Evolutionary conservation across 208 protist genomes (phyloP).

Genomic region (Entamoeba nuttalli): DNA sequence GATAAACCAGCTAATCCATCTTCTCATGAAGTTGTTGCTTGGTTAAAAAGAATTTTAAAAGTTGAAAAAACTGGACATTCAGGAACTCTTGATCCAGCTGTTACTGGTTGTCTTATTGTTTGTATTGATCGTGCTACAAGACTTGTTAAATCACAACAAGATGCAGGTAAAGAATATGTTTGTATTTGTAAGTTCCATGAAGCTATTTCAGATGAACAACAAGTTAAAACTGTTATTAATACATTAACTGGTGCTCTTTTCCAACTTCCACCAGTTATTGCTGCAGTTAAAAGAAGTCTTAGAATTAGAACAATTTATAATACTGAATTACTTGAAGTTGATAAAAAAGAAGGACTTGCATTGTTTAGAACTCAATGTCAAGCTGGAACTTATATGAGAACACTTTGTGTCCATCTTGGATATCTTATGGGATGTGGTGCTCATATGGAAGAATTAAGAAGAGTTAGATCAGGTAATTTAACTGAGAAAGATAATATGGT

Average conservation of each 20-base stretch:
- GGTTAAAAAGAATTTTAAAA: conserved; percentile 91
- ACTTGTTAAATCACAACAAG: conserved; percentile 97
- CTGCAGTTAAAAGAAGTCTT: conserved; percentile 88
- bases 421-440: conserved; percentile 86
- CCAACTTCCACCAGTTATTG: conserved; percentile 91
- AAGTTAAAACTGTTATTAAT: conserved; percentile 58
- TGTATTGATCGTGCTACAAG: conserved; percentile 93
- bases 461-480: conserved; percentile 84
- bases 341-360: conserved; percentile 77
- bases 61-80: conserved; percentile 96
- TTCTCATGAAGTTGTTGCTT: conserved; percentile 98
- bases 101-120: conserved; percentile 95
- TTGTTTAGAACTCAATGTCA: conserved; percentile 95
- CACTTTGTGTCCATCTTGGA: conserved; percentile 96
- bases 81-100: conserved; percentile 92
- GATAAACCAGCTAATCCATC: conserved; percentile 99
- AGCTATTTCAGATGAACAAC: conserved; percentile 55
- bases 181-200: conserved; percentile 82
- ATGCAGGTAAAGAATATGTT: conserved; percentile 95
- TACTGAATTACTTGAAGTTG: conserved; percentile 89
- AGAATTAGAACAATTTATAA: conserved; percentile 96
- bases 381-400: conserved; percentile 99
- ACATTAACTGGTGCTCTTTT: conserved; percentile 91
- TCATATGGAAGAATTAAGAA: conserved; percentile 95
- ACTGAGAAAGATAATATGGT: conserved; percentile 69